Conservation (phyloP, 768 basidiomycete species). For the Serpula lacrymans region DNA sequence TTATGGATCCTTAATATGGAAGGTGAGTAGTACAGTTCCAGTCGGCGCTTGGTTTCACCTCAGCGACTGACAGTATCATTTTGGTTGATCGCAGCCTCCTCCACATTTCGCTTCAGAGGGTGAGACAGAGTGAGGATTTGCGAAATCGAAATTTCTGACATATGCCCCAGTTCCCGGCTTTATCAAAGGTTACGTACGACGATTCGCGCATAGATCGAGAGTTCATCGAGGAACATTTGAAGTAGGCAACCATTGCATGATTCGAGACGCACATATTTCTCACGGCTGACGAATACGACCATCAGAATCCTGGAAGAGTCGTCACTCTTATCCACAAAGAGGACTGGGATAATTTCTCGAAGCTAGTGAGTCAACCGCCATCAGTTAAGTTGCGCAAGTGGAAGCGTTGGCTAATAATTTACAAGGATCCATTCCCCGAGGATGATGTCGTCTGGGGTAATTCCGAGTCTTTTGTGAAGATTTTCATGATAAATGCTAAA, state of each 20-base stretch:
- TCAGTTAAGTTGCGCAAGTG: too few relatives aligned
- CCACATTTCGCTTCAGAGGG: constrained; percentile 69
- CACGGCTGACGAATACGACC: too few relatives aligned
- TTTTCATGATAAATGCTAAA: not conserved
- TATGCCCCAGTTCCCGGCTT: constrained; percentile 57
- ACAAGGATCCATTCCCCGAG: constrained; percentile 60
- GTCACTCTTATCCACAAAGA: constrained; percentile 80
- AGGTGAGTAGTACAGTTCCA: constrained; percentile 40
- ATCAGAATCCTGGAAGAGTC: constrained; percentile 70
- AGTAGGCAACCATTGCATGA: constrained; percentile 28
- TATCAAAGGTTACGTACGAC: constrained; percentile 77
- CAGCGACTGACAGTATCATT: too few relatives aligned
- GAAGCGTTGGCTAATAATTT: too few relatives aligned
- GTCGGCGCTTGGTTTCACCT: not conserved
- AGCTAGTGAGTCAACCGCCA: constrained; percentile 37
- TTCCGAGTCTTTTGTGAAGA: constrained; percentile 8
- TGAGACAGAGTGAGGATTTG: constrained; percentile 27
- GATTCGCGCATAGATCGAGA: constrained; percentile 83
- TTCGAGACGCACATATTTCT: too few relatives aligned
- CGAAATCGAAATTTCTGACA: not conserved
- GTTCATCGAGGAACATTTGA: constrained; percentile 88
- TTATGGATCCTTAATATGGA: constrained; percentile 85
- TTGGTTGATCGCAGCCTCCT: constrained; percentile 62
- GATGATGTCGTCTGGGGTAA: constrained; percentile 83
- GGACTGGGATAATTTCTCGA: constrained; percentile 74